These are phyloP conservation scores for Alnus rubra DNA, from an alignment of 306 rosid genomes.

Conservation along the genomic window DNA sequence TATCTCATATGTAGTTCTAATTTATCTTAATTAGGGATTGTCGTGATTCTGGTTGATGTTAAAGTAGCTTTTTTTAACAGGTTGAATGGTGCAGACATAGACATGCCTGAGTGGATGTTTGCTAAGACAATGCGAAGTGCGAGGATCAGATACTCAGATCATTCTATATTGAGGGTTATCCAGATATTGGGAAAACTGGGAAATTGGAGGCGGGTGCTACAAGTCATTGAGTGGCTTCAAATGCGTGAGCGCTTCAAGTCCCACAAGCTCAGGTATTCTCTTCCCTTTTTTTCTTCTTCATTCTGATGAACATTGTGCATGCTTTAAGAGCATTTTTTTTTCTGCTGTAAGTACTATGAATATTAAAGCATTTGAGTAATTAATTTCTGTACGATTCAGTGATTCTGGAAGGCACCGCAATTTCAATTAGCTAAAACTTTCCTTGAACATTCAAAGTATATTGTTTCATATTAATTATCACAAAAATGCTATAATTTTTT, in stretches of 20 bases:
- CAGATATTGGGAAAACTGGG: conserved; percentile 77
- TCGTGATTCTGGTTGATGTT: conserved; percentile 25
- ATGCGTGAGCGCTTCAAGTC: conserved; percentile 80
- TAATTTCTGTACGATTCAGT: neutral
- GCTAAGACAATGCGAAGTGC: conserved; percentile 92
- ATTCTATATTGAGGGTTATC: conserved; percentile 78
- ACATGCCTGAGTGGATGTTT: conserved; percentile 91
- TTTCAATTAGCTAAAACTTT: neutral
- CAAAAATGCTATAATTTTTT: neutral
- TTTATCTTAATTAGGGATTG: conserved; percentile 10
- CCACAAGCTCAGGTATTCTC: conserved; percentile 61
- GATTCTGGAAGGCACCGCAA: neutral
- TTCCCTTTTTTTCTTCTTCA: neutral
- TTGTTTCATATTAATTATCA: neutral
- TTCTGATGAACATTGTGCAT: neutral
- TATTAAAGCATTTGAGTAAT: neutral
- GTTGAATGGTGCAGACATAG: conserved; percentile 86
- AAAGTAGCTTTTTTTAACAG: conserved; percentile 51
- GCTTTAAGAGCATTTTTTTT: conserved; percentile 2
- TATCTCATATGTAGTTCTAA: conserved; percentile 20
- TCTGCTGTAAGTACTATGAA: neutral
- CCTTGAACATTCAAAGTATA: neutral
- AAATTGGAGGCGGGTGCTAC: conserved; percentile 91
- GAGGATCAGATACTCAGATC: conserved; percentile 72
- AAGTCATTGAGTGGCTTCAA: conserved; percentile 96